Conservation (phyloP, 2,329 filamentous ascomycete species). For the Penicillium sp. region DNA sequence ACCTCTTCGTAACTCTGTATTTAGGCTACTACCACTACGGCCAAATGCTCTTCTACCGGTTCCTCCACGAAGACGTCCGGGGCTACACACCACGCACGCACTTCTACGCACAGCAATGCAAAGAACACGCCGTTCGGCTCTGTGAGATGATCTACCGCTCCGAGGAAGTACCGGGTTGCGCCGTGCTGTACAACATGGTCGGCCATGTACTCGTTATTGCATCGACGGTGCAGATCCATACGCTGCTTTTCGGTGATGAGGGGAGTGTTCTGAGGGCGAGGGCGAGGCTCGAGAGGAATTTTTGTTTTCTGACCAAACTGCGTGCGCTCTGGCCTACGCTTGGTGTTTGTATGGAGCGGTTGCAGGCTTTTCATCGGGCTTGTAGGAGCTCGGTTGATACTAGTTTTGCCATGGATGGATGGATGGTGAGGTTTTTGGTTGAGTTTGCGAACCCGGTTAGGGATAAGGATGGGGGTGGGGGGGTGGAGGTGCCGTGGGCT, state of each 20-base stretch:
- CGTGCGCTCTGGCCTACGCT: slow-evolving; percentile 44
- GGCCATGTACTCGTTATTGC: slow-evolving; percentile 50
- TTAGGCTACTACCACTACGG: slow-evolving; percentile 50
- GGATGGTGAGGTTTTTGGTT: slow-evolving; percentile 42
- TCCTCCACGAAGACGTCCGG: slow-evolving; percentile 37
- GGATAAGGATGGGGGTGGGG: neutral
- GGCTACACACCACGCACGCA: slow-evolving; percentile 11
- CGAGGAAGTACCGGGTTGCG: slow-evolving; percentile 36
- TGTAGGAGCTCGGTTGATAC: slow-evolving; percentile 40
- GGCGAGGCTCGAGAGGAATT: slow-evolving; percentile 45
- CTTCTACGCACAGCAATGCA: slow-evolving; percentile 42
- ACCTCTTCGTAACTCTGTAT: slow-evolving; percentile 47
- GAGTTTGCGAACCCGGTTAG: slow-evolving; percentile 18
- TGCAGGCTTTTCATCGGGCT: slow-evolving; percentile 45
- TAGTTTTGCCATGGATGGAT: slow-evolving; percentile 43
- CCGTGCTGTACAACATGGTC: slow-evolving; percentile 47
- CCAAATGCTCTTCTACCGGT: slow-evolving; percentile 50
- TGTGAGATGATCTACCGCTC: slow-evolving; percentile 45
- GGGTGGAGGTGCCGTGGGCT: neutral
- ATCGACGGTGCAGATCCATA: slow-evolving; percentile 50
- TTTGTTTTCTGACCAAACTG: slow-evolving; percentile 45
- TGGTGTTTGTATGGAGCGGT: slow-evolving; percentile 39
- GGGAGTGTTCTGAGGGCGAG: slow-evolving; percentile 37
- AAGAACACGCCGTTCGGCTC: slow-evolving; percentile 40
- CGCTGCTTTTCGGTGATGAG: slow-evolving; percentile 44